Conservation (phyloP, 2,329 filamentous ascomycete species). For the Pezicula carpinea region DNA sequence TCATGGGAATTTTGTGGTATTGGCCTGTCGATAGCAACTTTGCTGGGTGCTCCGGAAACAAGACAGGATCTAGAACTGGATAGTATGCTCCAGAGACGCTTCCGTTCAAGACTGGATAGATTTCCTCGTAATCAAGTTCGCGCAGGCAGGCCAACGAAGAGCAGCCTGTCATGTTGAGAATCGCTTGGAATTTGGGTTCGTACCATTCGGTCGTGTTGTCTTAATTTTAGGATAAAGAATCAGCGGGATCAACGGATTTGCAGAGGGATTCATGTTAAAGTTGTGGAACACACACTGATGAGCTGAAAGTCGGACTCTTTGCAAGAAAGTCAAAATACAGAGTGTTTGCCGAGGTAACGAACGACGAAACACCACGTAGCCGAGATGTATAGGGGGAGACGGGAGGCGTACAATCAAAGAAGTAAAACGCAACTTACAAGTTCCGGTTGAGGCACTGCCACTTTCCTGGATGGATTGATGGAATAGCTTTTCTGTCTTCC, state of each 20-base stretch:
- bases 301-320: no score
- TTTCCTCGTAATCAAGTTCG: background rate
- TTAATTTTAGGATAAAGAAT: background rate
- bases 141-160: background rate
- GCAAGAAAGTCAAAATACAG: no score
- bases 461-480: constrained; percentile 2
- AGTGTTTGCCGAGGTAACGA: no score
- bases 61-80: constrained; percentile 30
- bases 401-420: no score
- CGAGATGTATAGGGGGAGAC: no score
- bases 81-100: constrained; percentile 26
- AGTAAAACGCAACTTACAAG: background rate
- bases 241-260: no score
- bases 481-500: constrained; percentile 1
- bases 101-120: constrained; percentile 35
- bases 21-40: constrained; percentile 27
- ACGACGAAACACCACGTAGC: no score
- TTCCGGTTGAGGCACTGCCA: background rate
- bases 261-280: no score
- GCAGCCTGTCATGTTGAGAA: background rate
- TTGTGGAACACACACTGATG: no score
- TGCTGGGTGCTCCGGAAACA: constrained; percentile 26
- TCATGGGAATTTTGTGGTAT: constrained; percentile 38
- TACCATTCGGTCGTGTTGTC: constrained; percentile 2
- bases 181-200: constrained; percentile 1